Evolutionary conservation across 2,329 filamentous ascomycete species (phyloP), one percentile per base, ranked within the genome.

Genomic region (Fusarium temperatum): DNA sequence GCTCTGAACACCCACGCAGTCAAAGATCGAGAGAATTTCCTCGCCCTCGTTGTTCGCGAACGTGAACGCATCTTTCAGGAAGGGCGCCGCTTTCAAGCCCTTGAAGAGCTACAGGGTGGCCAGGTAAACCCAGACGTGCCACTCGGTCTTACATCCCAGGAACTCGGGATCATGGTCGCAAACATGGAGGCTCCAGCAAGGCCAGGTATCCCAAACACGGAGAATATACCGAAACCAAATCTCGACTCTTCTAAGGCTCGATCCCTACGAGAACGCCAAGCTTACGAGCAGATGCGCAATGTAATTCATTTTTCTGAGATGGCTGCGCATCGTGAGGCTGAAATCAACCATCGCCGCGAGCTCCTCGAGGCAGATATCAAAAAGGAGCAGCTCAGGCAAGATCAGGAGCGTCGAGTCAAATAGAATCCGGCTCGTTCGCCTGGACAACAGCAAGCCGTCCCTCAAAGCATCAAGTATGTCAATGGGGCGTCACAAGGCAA

Each of bases 21-120:
- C n/a, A 57, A 65, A 28, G 79, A 81, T 32, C 77, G 78, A 42
- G 68, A 62, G 68, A 83, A 83, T 75, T 76, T 83, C 28, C 58
- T 78, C 48, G 64, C 75, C 24, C 73, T 82, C 13, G 70, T 76
- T 51, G 71, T 74, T 36, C 81, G 79, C 39, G 81, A 84, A 59
- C 78, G 75, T 64, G 65, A 77, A n/a, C 82, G 82, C 61, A 72
- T 83, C 61, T 56, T 73, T 26, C 76, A 74, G 56, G 63, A 74
- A 12, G 73, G 72, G 14, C 68, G 64, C 13, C 72, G 62, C 44
- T 72, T 73, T 18, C 76, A 80, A 13, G 55, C 55, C 42, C 30
- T 63, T 14, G 51, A 65, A 32, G 26, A 58, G 18, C 55, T 36
- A 15, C 55, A 59, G 36, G 44, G 35, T 13, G 62, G 48, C 24